Conservation (phyloP, 2,329 filamentous ascomycete genomes). For the Torrubiellomyces zombiae region DNA sequence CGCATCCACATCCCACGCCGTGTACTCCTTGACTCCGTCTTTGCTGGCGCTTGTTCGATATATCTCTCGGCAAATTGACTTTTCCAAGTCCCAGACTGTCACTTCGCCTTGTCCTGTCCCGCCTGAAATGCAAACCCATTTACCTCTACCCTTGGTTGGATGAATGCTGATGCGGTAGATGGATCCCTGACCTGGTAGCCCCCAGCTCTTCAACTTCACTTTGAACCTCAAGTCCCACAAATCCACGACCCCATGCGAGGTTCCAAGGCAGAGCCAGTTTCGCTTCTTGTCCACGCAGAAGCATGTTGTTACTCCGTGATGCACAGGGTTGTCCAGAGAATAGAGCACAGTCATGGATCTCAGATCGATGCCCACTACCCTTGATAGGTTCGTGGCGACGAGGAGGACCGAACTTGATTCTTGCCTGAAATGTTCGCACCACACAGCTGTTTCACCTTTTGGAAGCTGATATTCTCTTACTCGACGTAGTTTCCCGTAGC, state of each 20-base stretch:
- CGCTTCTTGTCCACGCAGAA: slow-evolving; percentile 76
- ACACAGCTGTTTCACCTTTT: slow-evolving; percentile 60
- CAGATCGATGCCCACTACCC: slow-evolving; percentile 71
- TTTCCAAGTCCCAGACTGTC: slow-evolving; percentile 91
- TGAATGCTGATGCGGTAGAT: slow-evolving; percentile 70
- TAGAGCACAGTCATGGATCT: slow-evolving; percentile 74
- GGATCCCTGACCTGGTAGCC: slow-evolving; percentile 60
- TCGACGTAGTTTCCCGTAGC: slow-evolving; percentile 62
- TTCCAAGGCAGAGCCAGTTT: slow-evolving; percentile 84
- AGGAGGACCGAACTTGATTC: slow-evolving; percentile 71
- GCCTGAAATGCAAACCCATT: slow-evolving; percentile 77
- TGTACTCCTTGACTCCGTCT: slow-evolving; percentile 50
- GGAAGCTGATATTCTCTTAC: slow-evolving; percentile 70
- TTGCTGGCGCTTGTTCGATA: slow-evolving; percentile 54
- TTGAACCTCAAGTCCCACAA: slow-evolving; percentile 96
- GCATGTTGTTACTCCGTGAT: slow-evolving; percentile 81
- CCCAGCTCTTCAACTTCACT: slow-evolving; percentile 75
- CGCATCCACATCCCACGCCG: slow-evolving; percentile 79
- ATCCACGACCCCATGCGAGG: slow-evolving; percentile 80
- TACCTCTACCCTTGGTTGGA: slow-evolving; percentile 59
- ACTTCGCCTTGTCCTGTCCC: slow-evolving; percentile 79
- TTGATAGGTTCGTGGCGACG: slow-evolving; percentile 71
- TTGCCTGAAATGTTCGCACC: slow-evolving; percentile 80
- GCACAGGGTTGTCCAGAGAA: slow-evolving; percentile 68
- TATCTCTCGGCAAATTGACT: slow-evolving; percentile 72